phyloP scores from a whole-genome alignment of 1,284 basidiomycete genomes.

The Cryptococcus depauperatus region DNA sequence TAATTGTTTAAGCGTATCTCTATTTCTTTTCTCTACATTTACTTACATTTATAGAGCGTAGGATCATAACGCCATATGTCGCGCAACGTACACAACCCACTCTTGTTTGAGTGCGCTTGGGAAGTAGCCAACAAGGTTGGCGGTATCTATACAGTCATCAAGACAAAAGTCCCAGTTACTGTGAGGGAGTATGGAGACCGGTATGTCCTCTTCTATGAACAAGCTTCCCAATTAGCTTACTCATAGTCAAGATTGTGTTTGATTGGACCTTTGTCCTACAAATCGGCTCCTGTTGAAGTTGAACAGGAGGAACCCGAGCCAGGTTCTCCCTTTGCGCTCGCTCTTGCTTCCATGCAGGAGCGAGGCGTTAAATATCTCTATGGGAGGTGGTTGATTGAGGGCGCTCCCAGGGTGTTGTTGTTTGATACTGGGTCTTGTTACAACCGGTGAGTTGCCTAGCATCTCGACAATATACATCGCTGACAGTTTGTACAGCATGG shows the following conservation, averaged over 20 bases:
- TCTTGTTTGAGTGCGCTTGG: conserved; percentile 87
- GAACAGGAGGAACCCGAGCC: conserved; percentile 78
- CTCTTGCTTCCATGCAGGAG: conserved; percentile 68
- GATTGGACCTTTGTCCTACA: conserved; percentile 91
- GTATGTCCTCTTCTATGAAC: conserved; percentile 22
- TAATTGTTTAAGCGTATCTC: no score
- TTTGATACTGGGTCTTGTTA: conserved; percentile 91
- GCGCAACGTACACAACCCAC: conserved; percentile 66
- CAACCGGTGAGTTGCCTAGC: conserved; percentile 44
- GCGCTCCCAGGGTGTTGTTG: conserved; percentile 83
- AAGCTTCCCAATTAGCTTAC: conserved; percentile 1
- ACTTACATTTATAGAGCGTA: no score
- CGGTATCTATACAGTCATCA: conserved; percentile 98
- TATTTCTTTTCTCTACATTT: no score
- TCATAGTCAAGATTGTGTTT: conserved; percentile 46
- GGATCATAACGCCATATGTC: no score
- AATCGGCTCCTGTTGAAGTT: conserved; percentile 97
- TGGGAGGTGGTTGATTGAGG: conserved; percentile 96
- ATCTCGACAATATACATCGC: neutral
- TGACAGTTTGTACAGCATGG: conserved; percentile 51
- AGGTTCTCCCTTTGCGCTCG: conserved; percentile 56
- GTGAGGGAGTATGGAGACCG: conserved; percentile 66
- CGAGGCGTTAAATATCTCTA: conserved; percentile 91
- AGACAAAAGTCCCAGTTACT: conserved; percentile 97
- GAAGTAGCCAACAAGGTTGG: conserved; percentile 97